Conservation (phyloP, 2,329 filamentous ascomycete genomes). For the Fusarium sp. region DNA sequence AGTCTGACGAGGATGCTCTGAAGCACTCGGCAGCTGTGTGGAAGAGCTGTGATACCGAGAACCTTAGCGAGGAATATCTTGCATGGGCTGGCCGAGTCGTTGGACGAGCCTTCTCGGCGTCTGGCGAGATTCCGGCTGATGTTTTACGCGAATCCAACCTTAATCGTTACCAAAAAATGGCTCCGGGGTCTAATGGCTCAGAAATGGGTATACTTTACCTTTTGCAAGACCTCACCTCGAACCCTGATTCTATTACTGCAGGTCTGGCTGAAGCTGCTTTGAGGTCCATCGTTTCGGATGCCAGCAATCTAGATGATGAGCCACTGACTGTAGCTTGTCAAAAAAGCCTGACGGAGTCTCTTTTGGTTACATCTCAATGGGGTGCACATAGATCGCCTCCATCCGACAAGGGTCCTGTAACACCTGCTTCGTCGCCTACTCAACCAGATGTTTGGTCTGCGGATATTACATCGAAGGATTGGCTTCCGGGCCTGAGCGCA, state of each 20-base stretch:
- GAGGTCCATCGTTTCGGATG: slow-evolving; percentile 67
- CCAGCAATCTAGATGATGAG: slow-evolving; percentile 61
- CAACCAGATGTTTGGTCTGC: slow-evolving; percentile 50
- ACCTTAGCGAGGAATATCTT: slow-evolving; percentile 76
- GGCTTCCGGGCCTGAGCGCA: slow-evolving; percentile 72
- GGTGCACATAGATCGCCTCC: slow-evolving; percentile 65
- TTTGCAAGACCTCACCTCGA: slow-evolving; percentile 71
- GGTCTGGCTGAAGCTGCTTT: slow-evolving; percentile 72
- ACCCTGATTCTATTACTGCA: slow-evolving; percentile 65
- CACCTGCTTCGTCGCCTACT: slow-evolving; percentile 13
- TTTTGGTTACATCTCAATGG: slow-evolving; percentile 70
- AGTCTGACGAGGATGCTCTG: slow-evolving; percentile 72
- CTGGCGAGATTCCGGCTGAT: slow-evolving; percentile 73
- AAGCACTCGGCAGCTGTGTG: slow-evolving; percentile 76
- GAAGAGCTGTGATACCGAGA: slow-evolving; percentile 77
- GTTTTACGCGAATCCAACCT: slow-evolving; percentile 71
- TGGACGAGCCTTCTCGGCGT: slow-evolving; percentile 84
- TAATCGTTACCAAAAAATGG: slow-evolving; percentile 61
- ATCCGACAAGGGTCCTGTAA: slow-evolving; percentile 57
- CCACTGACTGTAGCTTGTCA: slow-evolving; percentile 64
- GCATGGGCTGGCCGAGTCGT: slow-evolving; percentile 88
- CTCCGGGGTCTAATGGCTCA: slow-evolving; percentile 65
- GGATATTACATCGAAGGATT: slow-evolving; percentile 61
- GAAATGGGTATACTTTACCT: slow-evolving; percentile 72
- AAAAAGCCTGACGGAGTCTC: slow-evolving; percentile 62